Base-by-base conservation (phyloP, 2,329 filamentous ascomycete species). In the Penicillium sp. region DNA sequence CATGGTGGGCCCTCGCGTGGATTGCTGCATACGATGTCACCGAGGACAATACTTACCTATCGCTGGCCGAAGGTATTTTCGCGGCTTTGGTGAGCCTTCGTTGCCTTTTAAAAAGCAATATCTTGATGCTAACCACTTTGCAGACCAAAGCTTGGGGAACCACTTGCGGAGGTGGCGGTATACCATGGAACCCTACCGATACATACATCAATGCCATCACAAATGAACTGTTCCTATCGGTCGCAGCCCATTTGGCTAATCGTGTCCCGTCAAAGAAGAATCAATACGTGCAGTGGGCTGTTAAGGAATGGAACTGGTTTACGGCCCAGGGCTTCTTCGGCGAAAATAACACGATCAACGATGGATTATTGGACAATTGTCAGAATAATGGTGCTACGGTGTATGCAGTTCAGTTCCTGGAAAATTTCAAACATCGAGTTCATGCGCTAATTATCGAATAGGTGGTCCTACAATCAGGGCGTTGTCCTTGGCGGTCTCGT, bases 401-500 rank as follows among this genome's bases (percentile, higher is more conserved):
- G 65, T 68, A 63, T 18, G 66, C 54, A 16, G 14, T 2, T n/a
- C 14, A n/a, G 13, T 1, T 5, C 3, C 9, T 11, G 8, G 6
- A n/a, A 3, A 8, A 7, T 14, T 47, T 34, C 14, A 14, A 42
- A 19, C 33, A n/a, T n/a, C n/a, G 24, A 28, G 24, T 14, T 21
- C 3, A 31, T 16, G 4, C 5, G n/a, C 34, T 56, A 48, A 59
- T 42, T 14, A 33, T 34, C 16, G 1, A 11, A 1, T 13, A 73
- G 73, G 10, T 85, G 77, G 74, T 77, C 79, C 0, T 86, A 86
- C 67, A 85, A 85, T 61, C 84, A 87, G 67, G 85, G 85, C 8
- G 82, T 87, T 1, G 77, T 87, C 19, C 77, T 88, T 6, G 66
- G 81, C 11, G 84, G 79, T 0, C 76, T 87, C 0, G 79, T 81